Evolutionary conservation across 1,139 yeast genomes (phyloP).

Genomic region (Blastobotrys petasosporus): DNA sequence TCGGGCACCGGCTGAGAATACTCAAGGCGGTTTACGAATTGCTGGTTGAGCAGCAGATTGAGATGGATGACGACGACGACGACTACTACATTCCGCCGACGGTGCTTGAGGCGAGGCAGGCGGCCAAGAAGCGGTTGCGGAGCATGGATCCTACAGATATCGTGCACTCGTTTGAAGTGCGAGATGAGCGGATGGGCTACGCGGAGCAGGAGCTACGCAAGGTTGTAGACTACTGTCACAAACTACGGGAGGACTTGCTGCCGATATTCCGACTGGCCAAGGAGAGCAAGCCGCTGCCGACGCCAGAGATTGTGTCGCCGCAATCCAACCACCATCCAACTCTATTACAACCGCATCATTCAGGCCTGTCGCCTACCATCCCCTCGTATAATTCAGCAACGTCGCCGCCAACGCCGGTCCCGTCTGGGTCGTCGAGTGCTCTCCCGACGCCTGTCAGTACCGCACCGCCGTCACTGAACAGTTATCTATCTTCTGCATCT

Average conservation of each 20-base stretch:
- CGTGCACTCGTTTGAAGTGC: conserved; percentile 26
- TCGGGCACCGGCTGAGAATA: conserved; percentile 39
- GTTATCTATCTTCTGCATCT: too few relatives aligned
- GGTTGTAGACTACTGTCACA: conserved; percentile 30
- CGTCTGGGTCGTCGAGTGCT: neutral
- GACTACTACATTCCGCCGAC: conserved; percentile 32
- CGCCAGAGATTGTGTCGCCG: conserved; percentile 31
- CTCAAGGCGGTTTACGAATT: conserved; percentile 35
- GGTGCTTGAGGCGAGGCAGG: conserved; percentile 10
- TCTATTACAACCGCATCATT: conserved; percentile 7
- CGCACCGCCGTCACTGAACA: too few relatives aligned
- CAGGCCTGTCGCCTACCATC: conserved; percentile 9
- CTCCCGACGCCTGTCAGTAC: neutral
- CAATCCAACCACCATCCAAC: conserved; percentile 8
- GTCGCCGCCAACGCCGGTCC: conserved; percentile 3
- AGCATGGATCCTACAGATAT: conserved; percentile 10
- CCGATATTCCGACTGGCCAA: conserved; percentile 38
- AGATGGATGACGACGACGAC: conserved; percentile 22
- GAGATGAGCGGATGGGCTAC: conserved; percentile 33
- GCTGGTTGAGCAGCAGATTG: conserved; percentile 27
- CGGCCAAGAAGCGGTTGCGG: neutral
- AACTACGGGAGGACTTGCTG: conserved; percentile 37
- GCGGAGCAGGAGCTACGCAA: conserved; percentile 34
- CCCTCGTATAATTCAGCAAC: conserved; percentile 6
- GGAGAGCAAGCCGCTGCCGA: conserved; percentile 40